Base-by-base conservation (phyloP, 1,139 yeast genomes). In the Yamadazyma siamensis region DNA sequence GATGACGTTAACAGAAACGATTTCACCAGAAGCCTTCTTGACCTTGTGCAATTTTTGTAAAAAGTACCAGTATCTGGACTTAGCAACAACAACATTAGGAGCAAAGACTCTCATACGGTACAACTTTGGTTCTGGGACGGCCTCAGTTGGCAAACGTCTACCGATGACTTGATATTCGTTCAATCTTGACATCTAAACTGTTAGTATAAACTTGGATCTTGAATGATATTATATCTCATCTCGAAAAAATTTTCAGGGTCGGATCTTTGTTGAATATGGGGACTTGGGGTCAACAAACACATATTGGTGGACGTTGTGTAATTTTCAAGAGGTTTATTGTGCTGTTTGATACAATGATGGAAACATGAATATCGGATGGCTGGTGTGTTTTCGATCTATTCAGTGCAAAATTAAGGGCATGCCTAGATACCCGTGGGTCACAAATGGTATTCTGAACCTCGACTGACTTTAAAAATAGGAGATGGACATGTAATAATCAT, bases 41-140 rank as follows among this genome's bases (percentile, higher is more conserved):
- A 91, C 96, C 81, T 94, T 91, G 85, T 94, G 95, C 73, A 91
- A 84, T 75, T 88, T 88, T 77, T 89, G 95, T 77, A 91, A 83
- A 80, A 91, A 91, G 81, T 91, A 94, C 99, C 99, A 91, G 95
- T 88, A 91, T 78, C 99, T 91, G 64, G 99, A 91, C 83, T 91
- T 91, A 69, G 99, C 99, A 70, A 91, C 95, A 71, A 91, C 97
- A 58, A 80, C 84, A 78, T 91, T 91, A 63, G 96, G 94, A 65
- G 99, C 99, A 74, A 91, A 91, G 75, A 91, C 88, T 81, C 96
- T 88, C 97, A 91, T 91, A 73, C 98, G 88, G 95, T 82, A 91
- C 77, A 91, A 87, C 83, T 91, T 91, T 75, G 98, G 99, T 77
- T 88, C 96, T 63, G 97, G 96, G 66, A 84, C 96, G 64, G 89